Percentiles rank a stretch among this genome's conserved stretches.
Conservation (phyloP, 257 asterid genomes). For the Jacaranda copaia region DNA sequence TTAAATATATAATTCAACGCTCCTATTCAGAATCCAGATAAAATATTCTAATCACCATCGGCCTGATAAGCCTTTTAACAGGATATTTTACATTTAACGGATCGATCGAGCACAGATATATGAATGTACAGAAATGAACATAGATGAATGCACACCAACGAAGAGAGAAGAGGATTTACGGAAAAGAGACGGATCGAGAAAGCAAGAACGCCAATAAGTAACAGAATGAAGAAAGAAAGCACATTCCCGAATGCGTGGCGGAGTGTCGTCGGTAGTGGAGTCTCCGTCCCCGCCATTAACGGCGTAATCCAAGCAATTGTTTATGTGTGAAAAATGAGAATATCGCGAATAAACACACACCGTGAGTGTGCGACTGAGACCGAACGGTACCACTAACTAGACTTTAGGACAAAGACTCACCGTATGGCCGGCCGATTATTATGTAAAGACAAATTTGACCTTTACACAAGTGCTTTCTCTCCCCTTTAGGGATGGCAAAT, state of each 20-base stretch:
- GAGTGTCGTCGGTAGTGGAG: background rate
- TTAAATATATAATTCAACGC: background rate
- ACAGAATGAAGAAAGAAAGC: slow-evolving; percentile 65
- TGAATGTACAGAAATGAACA: background rate
- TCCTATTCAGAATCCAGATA: slow-evolving; percentile 10
- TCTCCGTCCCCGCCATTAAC: slow-evolving; percentile 39
- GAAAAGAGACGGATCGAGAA: slow-evolving; percentile 93
- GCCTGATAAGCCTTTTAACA: background rate
- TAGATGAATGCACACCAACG: background rate
- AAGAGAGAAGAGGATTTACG: slow-evolving; percentile 36
- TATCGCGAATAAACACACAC: background rate
- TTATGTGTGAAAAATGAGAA: slow-evolving; percentile 3
- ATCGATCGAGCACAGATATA: background rate
- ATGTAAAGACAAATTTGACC: too few species aligned
- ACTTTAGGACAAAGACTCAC: too few species aligned
- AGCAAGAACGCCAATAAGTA: slow-evolving; percentile 73
- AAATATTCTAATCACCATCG: background rate
- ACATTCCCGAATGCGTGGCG: slow-evolving; percentile 69
- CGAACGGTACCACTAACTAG: too few species aligned
- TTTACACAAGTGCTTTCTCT: too few species aligned
- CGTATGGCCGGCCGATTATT: too few species aligned
- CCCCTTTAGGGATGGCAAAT: too few species aligned
- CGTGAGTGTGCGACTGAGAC: slow-evolving; percentile 2
- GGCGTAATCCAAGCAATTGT: slow-evolving; percentile 1
- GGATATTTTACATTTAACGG: background rate